Conservation (phyloP, 1,139 yeast genomes). For the Taiozyma onychis region DNA sequence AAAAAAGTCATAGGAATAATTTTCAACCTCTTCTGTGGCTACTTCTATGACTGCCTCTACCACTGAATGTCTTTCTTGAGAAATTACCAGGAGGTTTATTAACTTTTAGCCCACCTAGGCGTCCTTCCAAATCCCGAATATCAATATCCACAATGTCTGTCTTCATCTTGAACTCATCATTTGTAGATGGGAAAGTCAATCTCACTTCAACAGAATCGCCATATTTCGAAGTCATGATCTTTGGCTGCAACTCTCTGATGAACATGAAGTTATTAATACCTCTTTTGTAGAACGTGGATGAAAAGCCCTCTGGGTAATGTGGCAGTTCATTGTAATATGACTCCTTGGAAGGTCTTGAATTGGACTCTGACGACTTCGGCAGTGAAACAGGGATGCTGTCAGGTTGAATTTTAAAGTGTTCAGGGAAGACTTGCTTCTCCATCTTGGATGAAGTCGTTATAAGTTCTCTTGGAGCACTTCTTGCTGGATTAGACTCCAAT, state of each 20-base stretch:
- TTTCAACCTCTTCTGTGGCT: not conserved
- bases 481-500: not conserved
- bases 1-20: no score
- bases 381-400: constrained; percentile 14
- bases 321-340: constrained; percentile 13
- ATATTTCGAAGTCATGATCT: constrained; percentile 32
- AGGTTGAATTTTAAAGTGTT: constrained; percentile 5
- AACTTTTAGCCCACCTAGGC: constrained; percentile 7
- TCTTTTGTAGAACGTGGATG: constrained; percentile 38
- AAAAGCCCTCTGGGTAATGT: constrained; percentile 36
- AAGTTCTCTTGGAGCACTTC: not conserved
- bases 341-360: constrained; percentile 3
- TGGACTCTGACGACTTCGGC: constrained; percentile 1
- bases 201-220: constrained; percentile 27
- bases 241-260: constrained; percentile 38
- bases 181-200: constrained; percentile 25
- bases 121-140: constrained; percentile 7
- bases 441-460: constrained; percentile 6
- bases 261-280: constrained; percentile 40
- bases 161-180: constrained; percentile 6
- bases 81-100: constrained; percentile 3
- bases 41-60: not conserved
- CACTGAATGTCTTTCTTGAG: not conserved
- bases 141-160: constrained; percentile 6
- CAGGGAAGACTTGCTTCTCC: constrained; percentile 13